phyloP scores from a whole-genome alignment of 371 early-diverging fungal genomes.

The Saksenaea vasiformis region DNA sequence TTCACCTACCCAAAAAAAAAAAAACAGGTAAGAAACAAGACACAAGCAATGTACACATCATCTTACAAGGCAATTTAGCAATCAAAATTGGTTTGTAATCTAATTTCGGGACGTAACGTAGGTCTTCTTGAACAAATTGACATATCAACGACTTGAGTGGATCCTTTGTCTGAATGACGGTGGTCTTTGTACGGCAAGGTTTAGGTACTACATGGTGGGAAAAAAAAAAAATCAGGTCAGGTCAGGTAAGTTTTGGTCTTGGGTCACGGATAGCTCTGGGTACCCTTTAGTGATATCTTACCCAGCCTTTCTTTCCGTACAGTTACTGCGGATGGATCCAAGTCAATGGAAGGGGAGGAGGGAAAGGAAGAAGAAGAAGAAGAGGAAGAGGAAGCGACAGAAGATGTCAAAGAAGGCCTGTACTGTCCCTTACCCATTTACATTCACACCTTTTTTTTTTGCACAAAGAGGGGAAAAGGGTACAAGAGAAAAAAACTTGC shows the following conservation, averaged over 20 bases:
- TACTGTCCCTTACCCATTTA: neutral
- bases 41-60: neutral
- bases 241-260: no score
- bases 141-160: constrained; percentile 31
- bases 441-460: neutral
- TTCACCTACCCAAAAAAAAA: constrained; percentile 23
- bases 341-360: neutral
- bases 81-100: constrained; percentile 45
- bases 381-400: neutral
- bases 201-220: neutral
- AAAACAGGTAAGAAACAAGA: neutral
- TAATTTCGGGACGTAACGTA: constrained; percentile 28
- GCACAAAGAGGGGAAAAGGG: neutral
- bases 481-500: no score
- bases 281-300: no score
- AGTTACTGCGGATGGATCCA: no score
- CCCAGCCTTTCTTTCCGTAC: no score
- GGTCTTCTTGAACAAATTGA: constrained; percentile 18
- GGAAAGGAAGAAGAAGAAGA: neutral
- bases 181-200: neutral
- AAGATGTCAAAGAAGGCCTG: neutral
- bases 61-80: constrained; percentile 40
- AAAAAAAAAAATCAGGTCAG: constrained; percentile 5
- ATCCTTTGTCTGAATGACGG: constrained; percentile 10
- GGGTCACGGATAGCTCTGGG: no score